These are phyloP conservation scores for Coemansia sp. DNA, from an alignment of 192 early-diverging fungal species.

Conservation along the genomic window DNA sequence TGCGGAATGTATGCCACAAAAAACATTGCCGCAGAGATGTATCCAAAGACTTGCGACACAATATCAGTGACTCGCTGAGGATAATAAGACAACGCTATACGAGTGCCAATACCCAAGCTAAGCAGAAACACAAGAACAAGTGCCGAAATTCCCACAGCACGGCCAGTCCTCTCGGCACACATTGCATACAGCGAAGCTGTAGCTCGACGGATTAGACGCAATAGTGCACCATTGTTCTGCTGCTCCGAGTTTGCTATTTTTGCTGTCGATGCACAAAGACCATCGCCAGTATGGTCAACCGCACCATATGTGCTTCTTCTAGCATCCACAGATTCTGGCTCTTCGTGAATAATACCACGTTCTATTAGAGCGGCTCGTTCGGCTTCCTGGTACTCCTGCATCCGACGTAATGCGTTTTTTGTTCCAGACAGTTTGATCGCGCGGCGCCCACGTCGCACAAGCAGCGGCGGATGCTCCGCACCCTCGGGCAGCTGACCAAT, in stretches of 20 bases:
- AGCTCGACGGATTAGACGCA: not conserved
- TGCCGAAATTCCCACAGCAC: slow-evolving; percentile 21
- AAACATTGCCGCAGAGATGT: slow-evolving; percentile 70
- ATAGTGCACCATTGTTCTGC: too few relatives aligned
- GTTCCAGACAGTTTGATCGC: slow-evolving; percentile 32
- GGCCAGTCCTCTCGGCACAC: slow-evolving; percentile 17
- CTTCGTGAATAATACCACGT: slow-evolving; percentile 7
- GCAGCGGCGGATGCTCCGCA: slow-evolving; percentile 40
- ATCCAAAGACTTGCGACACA: slow-evolving; percentile 69
- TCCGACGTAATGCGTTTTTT: slow-evolving; percentile 13
- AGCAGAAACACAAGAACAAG: slow-evolving; percentile 20
- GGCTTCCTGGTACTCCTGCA: slow-evolving; percentile 43
- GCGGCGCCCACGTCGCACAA: slow-evolving; percentile 39
- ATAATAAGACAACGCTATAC: slow-evolving; percentile 27
- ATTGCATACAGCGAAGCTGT: slow-evolving; percentile 16
- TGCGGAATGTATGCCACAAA: slow-evolving; percentile 75
- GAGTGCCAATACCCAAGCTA: slow-evolving; percentile 20
- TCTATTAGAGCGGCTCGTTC: slow-evolving; percentile 42
- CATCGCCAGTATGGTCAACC: not conserved
- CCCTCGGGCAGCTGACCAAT: slow-evolving; percentile 37
- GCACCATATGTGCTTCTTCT: not conserved
- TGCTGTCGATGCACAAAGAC: not conserved
- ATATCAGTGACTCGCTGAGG: slow-evolving; percentile 40
- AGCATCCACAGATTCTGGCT: not conserved
- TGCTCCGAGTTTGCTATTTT: too few relatives aligned